A percentile compares a stretch with the other conserved stretches of the same genome.
Conservation (phyloP, 2,329 filamentous ascomycete species). For the Diaporthe caulivora region DNA sequence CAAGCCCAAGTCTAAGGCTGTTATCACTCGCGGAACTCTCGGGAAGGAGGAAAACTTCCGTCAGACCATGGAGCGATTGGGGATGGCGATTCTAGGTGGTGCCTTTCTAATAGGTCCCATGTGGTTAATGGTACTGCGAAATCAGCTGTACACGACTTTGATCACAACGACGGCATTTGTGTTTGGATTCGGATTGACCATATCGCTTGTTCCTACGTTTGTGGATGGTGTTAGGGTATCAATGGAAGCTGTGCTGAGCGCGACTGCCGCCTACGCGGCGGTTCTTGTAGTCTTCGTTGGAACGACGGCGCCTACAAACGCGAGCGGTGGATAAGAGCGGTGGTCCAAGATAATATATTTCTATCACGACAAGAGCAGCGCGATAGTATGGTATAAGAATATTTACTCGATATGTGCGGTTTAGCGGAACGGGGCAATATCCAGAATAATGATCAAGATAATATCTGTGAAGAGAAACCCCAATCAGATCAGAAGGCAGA, state of each 20-base stretch:
- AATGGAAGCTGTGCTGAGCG: background rate
- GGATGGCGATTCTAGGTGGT: background rate
- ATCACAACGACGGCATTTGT: background rate
- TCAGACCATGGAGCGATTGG: background rate
- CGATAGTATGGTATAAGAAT: too few species aligned
- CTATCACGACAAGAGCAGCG: too few species aligned
- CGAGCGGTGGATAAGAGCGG: background rate
- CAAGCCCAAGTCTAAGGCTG: accelerated
- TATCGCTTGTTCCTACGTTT: background rate
- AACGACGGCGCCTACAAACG: background rate
- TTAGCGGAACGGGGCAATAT: too few species aligned
- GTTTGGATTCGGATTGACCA: background rate
- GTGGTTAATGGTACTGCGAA: background rate
- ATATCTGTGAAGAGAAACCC: too few species aligned
- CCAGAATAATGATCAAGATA: too few species aligned
- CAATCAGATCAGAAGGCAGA: too few species aligned
- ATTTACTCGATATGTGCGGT: too few species aligned
- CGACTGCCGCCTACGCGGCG: background rate
- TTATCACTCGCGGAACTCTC: too few species aligned
- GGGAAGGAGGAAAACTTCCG: background rate
- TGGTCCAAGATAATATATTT: too few species aligned
- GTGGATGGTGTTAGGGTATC: background rate
- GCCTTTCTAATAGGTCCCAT: background rate
- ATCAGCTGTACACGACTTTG: background rate
- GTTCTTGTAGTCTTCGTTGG: background rate